These are phyloP conservation scores for Zymoseptoria tritici DNA, from an alignment of 2,329 filamentous ascomycete species.

Conservation along the genomic window DNA sequence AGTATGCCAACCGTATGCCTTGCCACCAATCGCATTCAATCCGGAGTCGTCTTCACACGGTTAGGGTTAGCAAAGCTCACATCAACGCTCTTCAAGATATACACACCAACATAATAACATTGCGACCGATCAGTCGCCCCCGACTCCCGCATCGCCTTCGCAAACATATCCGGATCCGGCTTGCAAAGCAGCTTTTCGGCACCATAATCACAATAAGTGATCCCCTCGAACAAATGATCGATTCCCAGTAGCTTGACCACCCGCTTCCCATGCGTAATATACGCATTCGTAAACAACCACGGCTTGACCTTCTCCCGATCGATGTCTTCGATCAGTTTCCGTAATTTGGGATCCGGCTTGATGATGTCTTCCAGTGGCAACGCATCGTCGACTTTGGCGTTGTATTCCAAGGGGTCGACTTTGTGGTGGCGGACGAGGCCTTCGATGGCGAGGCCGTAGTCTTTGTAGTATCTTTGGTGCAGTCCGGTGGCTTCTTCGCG, in stretches of 20 bases:
- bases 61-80: neutral
- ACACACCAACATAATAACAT: conserved; percentile 88
- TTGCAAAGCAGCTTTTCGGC: conserved; percentile 74
- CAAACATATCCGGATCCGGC: conserved; percentile 72
- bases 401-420: conserved; percentile 92
- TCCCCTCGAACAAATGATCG: conserved; percentile 85
- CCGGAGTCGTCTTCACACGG: conserved; percentile 67
- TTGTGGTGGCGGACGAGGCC: conserved; percentile 89
- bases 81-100: neutral
- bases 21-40: conserved; percentile 69
- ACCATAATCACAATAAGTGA: conserved; percentile 90
- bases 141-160: conserved; percentile 81
- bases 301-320: conserved; percentile 75
- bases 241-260: conserved; percentile 75
- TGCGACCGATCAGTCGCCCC: conserved; percentile 58
- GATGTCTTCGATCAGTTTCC: conserved; percentile 70
- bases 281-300: conserved; percentile 97
- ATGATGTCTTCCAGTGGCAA: conserved; percentile 80
- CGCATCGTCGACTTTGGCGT: conserved; percentile 88
- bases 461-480: conserved; percentile 87
- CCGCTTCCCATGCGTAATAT: conserved; percentile 75
- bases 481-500: conserved; percentile 74
- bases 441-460: conserved; percentile 95
- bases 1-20: conserved; percentile 75
- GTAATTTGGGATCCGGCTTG: conserved; percentile 66